Evolutionary conservation across 176 grass and related monocot species (phyloP).

Genomic region (Puya raimondii): DNA sequence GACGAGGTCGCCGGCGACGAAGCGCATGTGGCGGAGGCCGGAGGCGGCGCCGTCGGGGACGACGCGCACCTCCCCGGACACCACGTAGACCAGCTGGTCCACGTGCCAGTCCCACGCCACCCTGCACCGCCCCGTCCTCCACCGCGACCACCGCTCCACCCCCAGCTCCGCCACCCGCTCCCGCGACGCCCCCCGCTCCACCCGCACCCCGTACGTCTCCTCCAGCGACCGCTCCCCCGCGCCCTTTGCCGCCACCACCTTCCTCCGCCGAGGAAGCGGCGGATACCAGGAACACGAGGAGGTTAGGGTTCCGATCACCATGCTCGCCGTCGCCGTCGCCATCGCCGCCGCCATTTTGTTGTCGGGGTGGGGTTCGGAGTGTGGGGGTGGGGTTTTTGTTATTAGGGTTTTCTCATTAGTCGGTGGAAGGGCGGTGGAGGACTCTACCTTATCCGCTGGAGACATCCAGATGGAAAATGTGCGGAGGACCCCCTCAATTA

Average conservation of each 20-base stretch:
- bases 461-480: too few species aligned
- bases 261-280: neutral
- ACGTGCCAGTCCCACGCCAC: conserved; percentile 95
- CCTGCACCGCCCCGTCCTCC: conserved; percentile 65
- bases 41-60: conserved; percentile 61
- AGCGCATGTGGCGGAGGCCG: conserved; percentile 74
- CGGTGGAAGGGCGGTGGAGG: too few species aligned
- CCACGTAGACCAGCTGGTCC: conserved; percentile 81
- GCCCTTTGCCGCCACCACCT: neutral
- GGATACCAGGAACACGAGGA: conserved; percentile 4
- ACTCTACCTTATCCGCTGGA: too few species aligned
- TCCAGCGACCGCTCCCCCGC: conserved; percentile 33
- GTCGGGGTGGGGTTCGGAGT: too few species aligned
- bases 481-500: too few species aligned
- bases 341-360: too few species aligned
- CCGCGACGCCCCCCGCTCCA: conserved; percentile 51
- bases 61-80: conserved; percentile 80
- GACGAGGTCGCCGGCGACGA: conserved; percentile 82
- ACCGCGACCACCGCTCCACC: conserved; percentile 60
- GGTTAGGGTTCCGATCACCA: conserved; percentile 1
- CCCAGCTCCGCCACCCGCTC: conserved; percentile 48
- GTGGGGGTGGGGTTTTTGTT: too few species aligned
- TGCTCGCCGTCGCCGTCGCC: neutral
- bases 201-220: conserved; percentile 80
- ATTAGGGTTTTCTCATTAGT: too few species aligned